Percentiles rank a stretch among this genome's conserved stretches.
phyloP scores from a whole-genome alignment of 176 grass and related monocot species.

The Lolium rigidum region DNA sequence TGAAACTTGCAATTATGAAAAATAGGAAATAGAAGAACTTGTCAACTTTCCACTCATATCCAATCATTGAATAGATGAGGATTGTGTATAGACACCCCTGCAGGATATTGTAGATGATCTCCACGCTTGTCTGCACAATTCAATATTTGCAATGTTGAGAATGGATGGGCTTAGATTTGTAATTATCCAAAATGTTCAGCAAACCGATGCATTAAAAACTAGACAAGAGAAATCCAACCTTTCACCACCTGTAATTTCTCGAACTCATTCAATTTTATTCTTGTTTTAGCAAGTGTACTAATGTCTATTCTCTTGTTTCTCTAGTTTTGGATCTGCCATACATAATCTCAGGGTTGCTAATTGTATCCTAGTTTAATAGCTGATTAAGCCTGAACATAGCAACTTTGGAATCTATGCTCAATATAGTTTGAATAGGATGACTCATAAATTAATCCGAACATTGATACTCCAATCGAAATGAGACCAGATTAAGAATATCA shows the following conservation, averaged over 20 bases:
- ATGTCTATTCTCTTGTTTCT: not conserved
- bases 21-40: no score
- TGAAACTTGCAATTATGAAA: no score
- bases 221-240: no score
- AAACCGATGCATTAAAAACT: no score
- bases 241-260: not conserved
- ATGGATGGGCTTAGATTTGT: not conserved
- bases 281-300: not conserved
- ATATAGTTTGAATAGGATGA: slow-evolving; percentile 7
- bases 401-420: not conserved
- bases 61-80: slow-evolving; percentile 73
- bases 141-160: not conserved
- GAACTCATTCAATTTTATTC: not conserved
- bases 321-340: not conserved
- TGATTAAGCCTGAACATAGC: not conserved
- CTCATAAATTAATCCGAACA: not conserved
- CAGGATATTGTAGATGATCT: slow-evolving; percentile 66
- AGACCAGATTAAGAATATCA: slow-evolving; percentile 11
- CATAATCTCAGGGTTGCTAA: not conserved
- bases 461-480: not conserved
- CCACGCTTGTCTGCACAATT: slow-evolving; percentile 54
- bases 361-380: not conserved
- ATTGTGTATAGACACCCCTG: slow-evolving; percentile 64
- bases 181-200: not conserved
- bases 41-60: slow-evolving; percentile 62